Percentiles rank a stretch among this genome's conserved stretches.
phyloP scores from a whole-genome alignment of 169 alveolate genomes.

The Plasmodium relictum region DNA sequence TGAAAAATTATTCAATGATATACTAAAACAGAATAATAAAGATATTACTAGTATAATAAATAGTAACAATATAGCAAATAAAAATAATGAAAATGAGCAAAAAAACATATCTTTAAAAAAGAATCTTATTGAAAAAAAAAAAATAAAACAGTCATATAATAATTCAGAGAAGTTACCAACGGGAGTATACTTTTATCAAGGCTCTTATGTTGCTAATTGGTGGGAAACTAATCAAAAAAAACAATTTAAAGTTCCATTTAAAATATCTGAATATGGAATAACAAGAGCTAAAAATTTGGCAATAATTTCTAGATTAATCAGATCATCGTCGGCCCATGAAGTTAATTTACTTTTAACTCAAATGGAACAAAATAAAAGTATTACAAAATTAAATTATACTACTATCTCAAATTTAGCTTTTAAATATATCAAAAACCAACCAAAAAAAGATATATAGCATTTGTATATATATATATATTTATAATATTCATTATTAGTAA shows the following conservation, averaged over 20 bases:
- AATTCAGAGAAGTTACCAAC: slow-evolving; percentile 70
- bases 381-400: slow-evolving; percentile 39
- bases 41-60: background rate
- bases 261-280: slow-evolving; percentile 76
- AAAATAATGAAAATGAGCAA: background rate
- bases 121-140: slow-evolving; percentile 35
- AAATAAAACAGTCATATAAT: slow-evolving; percentile 22
- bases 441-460: slow-evolving; percentile 13
- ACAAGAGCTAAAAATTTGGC: slow-evolving; percentile 74
- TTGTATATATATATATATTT: background rate
- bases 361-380: slow-evolving; percentile 36
- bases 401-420: slow-evolving; percentile 52
- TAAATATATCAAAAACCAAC: slow-evolving; percentile 30
- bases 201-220: slow-evolving; percentile 77
- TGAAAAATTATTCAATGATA: slow-evolving; percentile 64
- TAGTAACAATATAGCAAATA: background rate
- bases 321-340: slow-evolving; percentile 66
- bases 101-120: slow-evolving; percentile 24
- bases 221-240: slow-evolving; percentile 76
- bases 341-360: slow-evolving; percentile 60
- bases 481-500: no score
- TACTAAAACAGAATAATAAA: slow-evolving; percentile 19
- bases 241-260: slow-evolving; percentile 73
- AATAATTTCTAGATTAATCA: slow-evolving; percentile 52
- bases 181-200: slow-evolving; percentile 76